Percentiles rank a stretch among this genome's conserved stretches.
Evolutionary conservation across 2,329 filamentous ascomycete species (phyloP).

Genomic region (Penicillium sp.): DNA sequence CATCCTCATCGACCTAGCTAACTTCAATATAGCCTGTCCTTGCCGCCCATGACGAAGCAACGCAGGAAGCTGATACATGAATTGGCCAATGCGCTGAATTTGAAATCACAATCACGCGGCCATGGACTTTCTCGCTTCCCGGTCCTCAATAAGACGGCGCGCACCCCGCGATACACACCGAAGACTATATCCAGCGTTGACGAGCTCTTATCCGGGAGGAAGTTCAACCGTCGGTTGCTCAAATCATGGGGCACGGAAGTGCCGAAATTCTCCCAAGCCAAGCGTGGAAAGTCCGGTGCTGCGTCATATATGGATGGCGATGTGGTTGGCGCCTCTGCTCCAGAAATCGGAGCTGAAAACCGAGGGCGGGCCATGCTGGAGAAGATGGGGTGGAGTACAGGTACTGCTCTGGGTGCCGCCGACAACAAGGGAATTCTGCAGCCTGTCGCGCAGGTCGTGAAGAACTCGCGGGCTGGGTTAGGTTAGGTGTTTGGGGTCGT

Average conservation of each 20-base stretch:
- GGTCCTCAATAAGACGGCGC: slow-evolving; percentile 69
- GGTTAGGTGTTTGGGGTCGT: slow-evolving; percentile 48
- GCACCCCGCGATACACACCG: slow-evolving; percentile 62
- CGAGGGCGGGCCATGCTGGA: slow-evolving; percentile 83
- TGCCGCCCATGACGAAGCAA: slow-evolving; percentile 81
- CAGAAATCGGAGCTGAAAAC: slow-evolving; percentile 79
- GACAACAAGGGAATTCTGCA: slow-evolving; percentile 87
- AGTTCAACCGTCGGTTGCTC: slow-evolving; percentile 28
- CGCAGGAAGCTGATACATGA: slow-evolving; percentile 78
- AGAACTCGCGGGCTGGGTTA: slow-evolving; percentile 78
- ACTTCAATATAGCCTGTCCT: slow-evolving; percentile 55
- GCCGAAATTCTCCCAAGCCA: slow-evolving; percentile 22
- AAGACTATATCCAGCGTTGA: slow-evolving; percentile 50
- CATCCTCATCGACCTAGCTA: slow-evolving; percentile 2
- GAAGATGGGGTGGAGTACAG: slow-evolving; percentile 95
- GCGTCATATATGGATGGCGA: slow-evolving; percentile 77
- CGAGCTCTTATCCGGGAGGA: slow-evolving; percentile 36
- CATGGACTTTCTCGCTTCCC: slow-evolving; percentile 71
- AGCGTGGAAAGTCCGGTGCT: slow-evolving; percentile 40
- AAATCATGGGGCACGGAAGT: slow-evolving; percentile 26
- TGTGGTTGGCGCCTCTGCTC: slow-evolving; percentile 78
- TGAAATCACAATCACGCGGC: slow-evolving; percentile 83
- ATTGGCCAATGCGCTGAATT: slow-evolving; percentile 68
- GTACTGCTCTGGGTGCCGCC: slow-evolving; percentile 74
- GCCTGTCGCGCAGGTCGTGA: slow-evolving; percentile 83